Base-by-base conservation (phyloP, 306 rosid species). In the Ormosia semicastrata region DNA sequence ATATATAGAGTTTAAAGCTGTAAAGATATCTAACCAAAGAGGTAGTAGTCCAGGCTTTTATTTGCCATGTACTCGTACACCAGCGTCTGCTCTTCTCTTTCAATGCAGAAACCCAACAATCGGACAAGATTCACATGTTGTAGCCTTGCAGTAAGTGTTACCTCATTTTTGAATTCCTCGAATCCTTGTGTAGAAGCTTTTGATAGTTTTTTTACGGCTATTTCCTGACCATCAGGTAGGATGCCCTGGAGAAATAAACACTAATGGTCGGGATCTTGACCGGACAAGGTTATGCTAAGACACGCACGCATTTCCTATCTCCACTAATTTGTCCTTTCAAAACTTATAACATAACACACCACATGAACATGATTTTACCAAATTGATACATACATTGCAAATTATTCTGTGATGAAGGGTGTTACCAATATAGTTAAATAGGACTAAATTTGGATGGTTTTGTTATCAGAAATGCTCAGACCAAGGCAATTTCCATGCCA, bases 101-200 rank as follows among this genome's bases (percentile, higher is more conserved):
- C 78, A 12, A 47, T 62, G 81, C 84, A 86, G 50, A 66, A 90
- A 34, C 93, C 90, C 67, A 65, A 12, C 54, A 81, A 12, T 24
- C 80, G 68, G 24, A 81, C 86, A 54, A 88, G 87, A 59, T 90
- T 88, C 14, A 84, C 85, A 69, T 90, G 93, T 24, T 90, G 90
- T 12, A 90, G 77, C 33, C 86, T 84, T 71, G 90, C 90, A 0
- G 86, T 84, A 9, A 83, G 83, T 11, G 78, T 50, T 41, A 89
- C 88, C 75, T 91, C 94, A 47, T 85, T 89, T 73, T 79, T 50
- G 46, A 91, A 89, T 64, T 91, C 92, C 66, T 83, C 85, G 29
- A 66, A 73, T 36, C 91, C 91, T 71, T 89, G 92, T 43, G 59
- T 71, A 2, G 91, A 91, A 2, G 84, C 53, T 66, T 81, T 79